phyloP scores from a whole-genome alignment of 208 protist species.

The Leishmania tarentolae region DNA sequence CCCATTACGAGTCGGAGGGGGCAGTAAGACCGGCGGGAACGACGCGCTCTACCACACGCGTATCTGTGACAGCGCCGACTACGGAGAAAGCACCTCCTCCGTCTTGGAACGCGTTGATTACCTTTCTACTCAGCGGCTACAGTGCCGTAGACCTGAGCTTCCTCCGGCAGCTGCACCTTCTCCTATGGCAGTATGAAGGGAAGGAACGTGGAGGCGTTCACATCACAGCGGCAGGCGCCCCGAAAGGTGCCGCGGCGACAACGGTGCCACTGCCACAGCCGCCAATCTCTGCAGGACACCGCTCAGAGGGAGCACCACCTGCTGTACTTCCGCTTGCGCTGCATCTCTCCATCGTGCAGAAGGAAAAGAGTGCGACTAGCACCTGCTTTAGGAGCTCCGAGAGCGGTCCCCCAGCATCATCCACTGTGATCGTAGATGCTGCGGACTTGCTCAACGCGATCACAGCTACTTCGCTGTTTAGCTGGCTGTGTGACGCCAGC shows the following conservation, averaged over 20 bases:
- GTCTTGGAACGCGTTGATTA: constrained; percentile 19
- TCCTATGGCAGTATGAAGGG: constrained; percentile 20
- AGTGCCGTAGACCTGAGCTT: constrained; percentile 14
- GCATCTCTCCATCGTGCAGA: not conserved
- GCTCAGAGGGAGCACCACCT: not conserved
- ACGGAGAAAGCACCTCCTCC: not conserved
- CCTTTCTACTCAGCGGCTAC: constrained; percentile 7
- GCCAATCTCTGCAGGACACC: not conserved
- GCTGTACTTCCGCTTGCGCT: constrained; percentile 13
- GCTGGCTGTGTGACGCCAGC: constrained; percentile 22
- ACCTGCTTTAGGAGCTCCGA: not conserved
- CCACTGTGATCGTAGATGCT: constrained; percentile 11
- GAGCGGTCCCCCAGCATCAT: not conserved
- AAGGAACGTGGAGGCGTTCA: not conserved
- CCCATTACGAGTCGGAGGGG: not conserved
- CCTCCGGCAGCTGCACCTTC: constrained; percentile 15
- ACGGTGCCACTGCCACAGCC: not conserved
- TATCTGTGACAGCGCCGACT: not conserved
- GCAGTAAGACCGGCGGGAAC: not conserved
- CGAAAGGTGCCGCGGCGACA: not conserved
- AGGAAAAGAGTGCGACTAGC: not conserved
- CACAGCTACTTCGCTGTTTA: constrained; percentile 7
- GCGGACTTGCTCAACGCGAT: constrained; percentile 22
- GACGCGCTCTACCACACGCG: not conserved
- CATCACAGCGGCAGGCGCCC: not conserved